Base-by-base conservation (phyloP, 345 rosid genomes). In the Hirschfeldia incana region DNA sequence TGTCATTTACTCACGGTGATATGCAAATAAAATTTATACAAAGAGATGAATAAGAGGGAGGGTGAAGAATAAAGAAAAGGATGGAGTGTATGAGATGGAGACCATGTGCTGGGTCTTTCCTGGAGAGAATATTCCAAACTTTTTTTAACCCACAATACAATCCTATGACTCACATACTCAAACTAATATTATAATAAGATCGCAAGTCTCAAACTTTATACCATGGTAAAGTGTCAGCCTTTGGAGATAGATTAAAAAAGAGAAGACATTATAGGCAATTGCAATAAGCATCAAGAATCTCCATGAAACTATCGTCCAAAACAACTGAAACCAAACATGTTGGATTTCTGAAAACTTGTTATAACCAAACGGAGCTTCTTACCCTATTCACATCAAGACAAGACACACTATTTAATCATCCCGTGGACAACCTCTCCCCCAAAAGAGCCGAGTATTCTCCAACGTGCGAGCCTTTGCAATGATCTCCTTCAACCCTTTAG, bases 41-140 rank as follows among this genome's bases (percentile, higher is more conserved):
- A 10, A 7, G 11, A 69, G 28, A 26, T 28, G 12, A 1, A 46
- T 61, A 63, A 36, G 65, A 51, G 64, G 64, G 46, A 55, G 26
- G 5, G 1, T 5, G 27, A 30, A 57, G 82, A 78, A 73, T 77
- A 78, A 78, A 78, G 67, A 36, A 36, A 36, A 1, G 82, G 39
- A 78, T 78, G 63, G 69, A 78, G 77, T 72, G 69, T 44, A 4
- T 21, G 21, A 30, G 73, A 57, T 57, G 62, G 39, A 57, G 46
- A 73, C 64, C 73, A 73, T 70, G 59, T 36, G 28, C 58, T 30
- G 46, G 3, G 72, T 36, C 30, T 77, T 49, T 15, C 70, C 21
- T 16, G 0, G 30, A 53, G 30, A 53, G 71, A 69, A 69, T 69
- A 32, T 77, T 46, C 8, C 3, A 72, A 67, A n/a, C 26, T 78